Evolutionary conservation across 2,329 filamentous ascomycete genomes (phyloP).

Genomic region (Cadophora malorum): DNA sequence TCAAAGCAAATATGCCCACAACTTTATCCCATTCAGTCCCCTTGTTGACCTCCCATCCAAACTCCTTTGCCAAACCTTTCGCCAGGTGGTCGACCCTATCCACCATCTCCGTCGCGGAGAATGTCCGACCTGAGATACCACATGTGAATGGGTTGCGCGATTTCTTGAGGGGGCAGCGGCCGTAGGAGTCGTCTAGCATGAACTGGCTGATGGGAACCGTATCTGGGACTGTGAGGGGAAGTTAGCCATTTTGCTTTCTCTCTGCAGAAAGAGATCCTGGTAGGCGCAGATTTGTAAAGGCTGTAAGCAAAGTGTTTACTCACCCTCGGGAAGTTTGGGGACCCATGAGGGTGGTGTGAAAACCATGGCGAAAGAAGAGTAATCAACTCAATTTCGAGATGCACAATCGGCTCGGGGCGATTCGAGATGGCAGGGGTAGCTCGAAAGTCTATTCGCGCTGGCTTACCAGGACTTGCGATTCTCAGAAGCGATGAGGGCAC

Average conservation of each 20-base stretch:
- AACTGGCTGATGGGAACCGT: conserved; percentile 78
- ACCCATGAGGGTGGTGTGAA: conserved; percentile 69
- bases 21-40: conserved; percentile 85
- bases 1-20: conserved; percentile 77
- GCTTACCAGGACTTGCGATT: not conserved
- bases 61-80: conserved; percentile 70
- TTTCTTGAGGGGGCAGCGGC: conserved; percentile 66
- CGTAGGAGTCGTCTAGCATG: conserved; percentile 74
- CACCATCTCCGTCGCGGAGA: conserved; percentile 66
- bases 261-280: not conserved
- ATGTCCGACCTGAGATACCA: conserved; percentile 73
- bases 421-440: conserved; percentile 1
- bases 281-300: not conserved
- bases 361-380: conserved; percentile 37
- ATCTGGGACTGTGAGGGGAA: conserved; percentile 51
- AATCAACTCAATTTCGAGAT: not conserved
- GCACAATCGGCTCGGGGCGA: not conserved
- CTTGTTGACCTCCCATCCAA: conserved; percentile 72
- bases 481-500: not conserved
- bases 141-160: conserved; percentile 78
- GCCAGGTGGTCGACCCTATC: conserved; percentile 71
- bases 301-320: conserved; percentile 29
- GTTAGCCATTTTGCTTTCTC: conserved; percentile 4
- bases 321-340: conserved; percentile 63
- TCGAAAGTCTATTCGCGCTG: not conserved